Percentiles rank a stretch among this genome's conserved stretches.
Conservation (phyloP, 2,329 filamentous ascomycete species). For the Pseudogymnoascus verrucosus region DNA sequence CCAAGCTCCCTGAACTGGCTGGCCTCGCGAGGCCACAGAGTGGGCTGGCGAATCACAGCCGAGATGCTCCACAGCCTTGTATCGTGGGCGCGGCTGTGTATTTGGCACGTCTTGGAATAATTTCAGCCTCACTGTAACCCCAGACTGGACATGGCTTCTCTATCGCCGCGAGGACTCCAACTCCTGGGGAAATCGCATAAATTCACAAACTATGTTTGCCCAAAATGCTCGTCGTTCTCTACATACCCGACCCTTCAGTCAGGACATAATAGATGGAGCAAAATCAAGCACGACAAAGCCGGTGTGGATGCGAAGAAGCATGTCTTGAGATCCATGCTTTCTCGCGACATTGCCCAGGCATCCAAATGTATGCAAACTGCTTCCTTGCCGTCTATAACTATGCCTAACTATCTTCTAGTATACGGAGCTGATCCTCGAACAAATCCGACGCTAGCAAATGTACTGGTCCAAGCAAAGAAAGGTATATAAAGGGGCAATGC, state of each 20-base stretch:
- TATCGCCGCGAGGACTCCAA: neutral
- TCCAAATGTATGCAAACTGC: slow-evolving; percentile 54
- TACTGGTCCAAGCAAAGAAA: slow-evolving; percentile 73
- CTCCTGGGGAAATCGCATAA: neutral
- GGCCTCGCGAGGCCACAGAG: slow-evolving; percentile 6
- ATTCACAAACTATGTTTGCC: slow-evolving; percentile 16
- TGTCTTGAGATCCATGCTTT: slow-evolving; percentile 57
- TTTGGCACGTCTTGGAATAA: slow-evolving; percentile 7
- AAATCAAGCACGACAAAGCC: slow-evolving; percentile 91
- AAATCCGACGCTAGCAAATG: slow-evolving; percentile 68
- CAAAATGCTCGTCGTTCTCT: slow-evolving; percentile 33
- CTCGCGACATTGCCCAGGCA: slow-evolving; percentile 64
- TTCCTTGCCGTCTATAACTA: slow-evolving; percentile 12
- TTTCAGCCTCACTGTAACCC: slow-evolving; percentile 6
- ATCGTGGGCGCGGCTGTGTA: neutral
- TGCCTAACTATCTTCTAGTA: slow-evolving; percentile 40
- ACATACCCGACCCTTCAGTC: slow-evolving; percentile 39
- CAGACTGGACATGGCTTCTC: slow-evolving; percentile 3
- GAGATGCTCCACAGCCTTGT: slow-evolving; percentile 5
- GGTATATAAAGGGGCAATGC: slow-evolving; percentile 34
- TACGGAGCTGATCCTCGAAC: slow-evolving; percentile 64
- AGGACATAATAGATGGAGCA: slow-evolving; percentile 91
- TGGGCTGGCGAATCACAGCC: slow-evolving; percentile 8
- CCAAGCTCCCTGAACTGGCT: neutral
- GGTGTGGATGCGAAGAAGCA: slow-evolving; percentile 76